Evolutionary conservation across 2,329 filamentous ascomycete genomes (phyloP).

Genomic region (Aspergillus floridensis): DNA sequence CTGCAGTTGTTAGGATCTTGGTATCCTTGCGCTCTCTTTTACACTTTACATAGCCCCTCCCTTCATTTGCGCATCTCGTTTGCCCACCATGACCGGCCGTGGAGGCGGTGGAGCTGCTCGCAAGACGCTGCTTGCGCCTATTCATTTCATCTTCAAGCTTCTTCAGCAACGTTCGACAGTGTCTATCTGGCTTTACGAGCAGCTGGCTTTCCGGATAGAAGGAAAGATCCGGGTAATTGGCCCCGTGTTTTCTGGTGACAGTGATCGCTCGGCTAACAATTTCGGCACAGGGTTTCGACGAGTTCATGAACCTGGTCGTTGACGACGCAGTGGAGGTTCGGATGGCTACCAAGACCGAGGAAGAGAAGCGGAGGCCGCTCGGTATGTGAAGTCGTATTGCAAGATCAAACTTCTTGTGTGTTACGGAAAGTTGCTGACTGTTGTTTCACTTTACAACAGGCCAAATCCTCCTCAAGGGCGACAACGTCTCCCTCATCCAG

Average conservation of each 20-base stretch:
- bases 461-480: conserved; percentile 82
- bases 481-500: conserved; percentile 82
- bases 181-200: conserved; percentile 95
- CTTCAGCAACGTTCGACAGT: conserved; percentile 80
- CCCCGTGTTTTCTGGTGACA: not conserved
- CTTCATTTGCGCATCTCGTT: conserved; percentile 6
- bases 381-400: conserved; percentile 55
- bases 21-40: not conserved
- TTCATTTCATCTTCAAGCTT: conserved; percentile 93
- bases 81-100: conserved; percentile 52
- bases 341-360: conserved; percentile 75
- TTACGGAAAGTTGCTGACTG: conserved; percentile 11
- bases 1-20: not conserved
- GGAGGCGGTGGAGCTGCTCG: conserved; percentile 54
- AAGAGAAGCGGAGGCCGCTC: conserved; percentile 73
- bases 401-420: not conserved
- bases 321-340: conserved; percentile 94
- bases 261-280: conserved; percentile 8
- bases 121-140: conserved; percentile 71
- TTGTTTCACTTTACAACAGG: conserved; percentile 48
- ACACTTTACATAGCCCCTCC: not conserved
- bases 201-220: conserved; percentile 89
- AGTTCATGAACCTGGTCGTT: conserved; percentile 98
- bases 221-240: conserved; percentile 84
- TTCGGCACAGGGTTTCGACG: conserved; percentile 79